Conservation (phyloP, 1,284 basidiomycete genomes). For the Wallemia hederae region DNA sequence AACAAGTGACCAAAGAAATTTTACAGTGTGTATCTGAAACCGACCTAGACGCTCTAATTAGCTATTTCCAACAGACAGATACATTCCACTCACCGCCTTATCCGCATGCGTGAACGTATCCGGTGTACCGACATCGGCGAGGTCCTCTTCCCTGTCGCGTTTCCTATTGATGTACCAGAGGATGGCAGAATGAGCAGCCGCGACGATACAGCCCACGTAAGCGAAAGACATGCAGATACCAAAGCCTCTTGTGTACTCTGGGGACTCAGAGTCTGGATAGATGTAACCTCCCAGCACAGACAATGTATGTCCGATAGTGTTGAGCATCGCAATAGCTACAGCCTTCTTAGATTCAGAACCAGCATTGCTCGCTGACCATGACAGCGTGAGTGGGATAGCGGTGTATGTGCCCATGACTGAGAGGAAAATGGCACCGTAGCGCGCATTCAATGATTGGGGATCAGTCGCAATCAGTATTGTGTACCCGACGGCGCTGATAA, state of each 20-base stretch:
- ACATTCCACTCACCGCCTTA: background rate
- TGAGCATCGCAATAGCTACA: background rate
- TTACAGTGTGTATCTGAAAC: background rate
- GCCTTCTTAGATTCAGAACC: background rate
- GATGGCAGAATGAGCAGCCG: background rate
- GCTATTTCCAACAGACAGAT: background rate
- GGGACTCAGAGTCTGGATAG: background rate
- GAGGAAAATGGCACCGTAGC: background rate
- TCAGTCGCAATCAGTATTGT: background rate
- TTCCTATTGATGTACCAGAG: background rate
- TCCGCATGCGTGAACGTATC: background rate
- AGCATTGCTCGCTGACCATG: background rate
- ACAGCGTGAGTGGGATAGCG: background rate
- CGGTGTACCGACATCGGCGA: background rate
- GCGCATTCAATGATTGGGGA: background rate
- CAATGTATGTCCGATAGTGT: background rate
- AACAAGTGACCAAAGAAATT: background rate
- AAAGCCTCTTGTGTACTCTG: background rate
- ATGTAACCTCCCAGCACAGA: background rate
- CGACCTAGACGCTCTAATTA: background rate
- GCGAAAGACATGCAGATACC: background rate
- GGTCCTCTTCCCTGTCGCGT: background rate
- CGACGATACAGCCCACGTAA: background rate
- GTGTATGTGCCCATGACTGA: conserved; percentile 1
- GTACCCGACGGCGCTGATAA: background rate